phyloP scores from a whole-genome alignment of 2,329 filamentous ascomycete genomes.

The Paecilomyces fulvus region DNA sequence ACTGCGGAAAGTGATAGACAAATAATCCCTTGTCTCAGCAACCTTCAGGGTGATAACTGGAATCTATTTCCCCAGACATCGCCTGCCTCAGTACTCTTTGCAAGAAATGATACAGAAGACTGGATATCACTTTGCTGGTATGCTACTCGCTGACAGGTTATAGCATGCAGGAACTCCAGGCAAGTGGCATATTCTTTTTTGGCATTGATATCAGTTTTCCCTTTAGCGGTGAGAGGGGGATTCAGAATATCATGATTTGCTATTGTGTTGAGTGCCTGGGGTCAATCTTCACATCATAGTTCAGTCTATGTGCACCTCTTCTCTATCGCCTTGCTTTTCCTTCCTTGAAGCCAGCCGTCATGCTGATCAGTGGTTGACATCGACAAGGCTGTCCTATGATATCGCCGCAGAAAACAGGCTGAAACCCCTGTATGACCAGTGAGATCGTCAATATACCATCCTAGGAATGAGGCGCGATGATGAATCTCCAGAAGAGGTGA shows the following conservation, averaged over 20 bases:
- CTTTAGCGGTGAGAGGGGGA: too few relatives aligned
- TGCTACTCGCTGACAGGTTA: neutral
- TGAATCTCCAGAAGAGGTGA: neutral
- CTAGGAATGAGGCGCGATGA: neutral
- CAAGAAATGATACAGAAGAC: neutral
- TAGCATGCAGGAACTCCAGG: neutral
- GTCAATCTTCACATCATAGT: too few relatives aligned
- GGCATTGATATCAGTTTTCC: too few relatives aligned
- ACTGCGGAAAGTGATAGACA: neutral
- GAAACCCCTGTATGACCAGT: neutral
- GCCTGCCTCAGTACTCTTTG: neutral
- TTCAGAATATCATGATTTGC: too few relatives aligned
- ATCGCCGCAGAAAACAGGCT: neutral
- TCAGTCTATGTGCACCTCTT: neutral
- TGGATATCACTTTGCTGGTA: too few relatives aligned
- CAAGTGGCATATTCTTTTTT: too few relatives aligned
- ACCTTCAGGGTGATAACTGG: neutral
- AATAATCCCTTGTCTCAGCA: neutral
- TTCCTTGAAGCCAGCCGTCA: neutral
- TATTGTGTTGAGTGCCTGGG: too few relatives aligned
- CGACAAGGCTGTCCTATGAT: neutral
- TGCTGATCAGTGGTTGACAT: neutral
- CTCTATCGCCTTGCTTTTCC: neutral
- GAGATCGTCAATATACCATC: neutral
- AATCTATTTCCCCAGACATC: neutral